Evolutionary conservation across 169 alveolate species (phyloP).

Genomic region (Prorocentrum cordatum): DNA sequence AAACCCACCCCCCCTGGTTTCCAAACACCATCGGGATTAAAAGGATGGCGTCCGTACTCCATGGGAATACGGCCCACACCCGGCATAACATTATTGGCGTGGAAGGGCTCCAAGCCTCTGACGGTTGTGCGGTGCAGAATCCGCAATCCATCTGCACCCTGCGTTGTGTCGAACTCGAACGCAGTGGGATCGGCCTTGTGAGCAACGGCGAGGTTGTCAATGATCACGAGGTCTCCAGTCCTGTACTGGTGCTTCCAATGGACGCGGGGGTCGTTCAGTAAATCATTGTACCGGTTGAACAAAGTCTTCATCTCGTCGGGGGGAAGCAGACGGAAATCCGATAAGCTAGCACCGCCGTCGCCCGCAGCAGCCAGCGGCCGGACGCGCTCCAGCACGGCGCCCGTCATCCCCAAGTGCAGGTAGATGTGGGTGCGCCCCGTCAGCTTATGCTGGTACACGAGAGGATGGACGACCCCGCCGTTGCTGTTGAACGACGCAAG

Average conservation of each 20-base stretch:
- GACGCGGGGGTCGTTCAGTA: neutral
- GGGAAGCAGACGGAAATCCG: neutral
- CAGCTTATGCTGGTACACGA: neutral
- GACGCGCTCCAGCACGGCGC: neutral
- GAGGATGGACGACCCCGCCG: neutral
- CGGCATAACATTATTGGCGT: neutral
- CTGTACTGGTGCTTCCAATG: neutral
- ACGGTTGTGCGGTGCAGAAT: neutral
- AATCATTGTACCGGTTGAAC: neutral
- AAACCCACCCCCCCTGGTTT: neutral
- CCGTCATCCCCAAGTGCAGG: neutral
- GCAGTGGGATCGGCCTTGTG: neutral
- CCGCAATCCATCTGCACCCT: neutral
- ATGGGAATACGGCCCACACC: neutral
- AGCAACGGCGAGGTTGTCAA: neutral
- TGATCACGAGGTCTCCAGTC: neutral
- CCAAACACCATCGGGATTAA: neutral
- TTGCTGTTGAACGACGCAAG: neutral
- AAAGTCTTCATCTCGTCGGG: neutral
- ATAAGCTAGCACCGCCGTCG: too few species aligned
- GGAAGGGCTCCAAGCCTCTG: neutral
- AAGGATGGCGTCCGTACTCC: neutral
- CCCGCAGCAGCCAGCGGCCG: too few species aligned
- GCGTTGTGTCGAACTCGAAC: neutral
- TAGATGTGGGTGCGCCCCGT: neutral